Percentiles rank a stretch among this genome's conserved stretches.
These are phyloP conservation scores for Auxenochlorella pyrenoidosa DNA, from an alignment of 139 green algal genomes.

Conservation along the genomic window DNA sequence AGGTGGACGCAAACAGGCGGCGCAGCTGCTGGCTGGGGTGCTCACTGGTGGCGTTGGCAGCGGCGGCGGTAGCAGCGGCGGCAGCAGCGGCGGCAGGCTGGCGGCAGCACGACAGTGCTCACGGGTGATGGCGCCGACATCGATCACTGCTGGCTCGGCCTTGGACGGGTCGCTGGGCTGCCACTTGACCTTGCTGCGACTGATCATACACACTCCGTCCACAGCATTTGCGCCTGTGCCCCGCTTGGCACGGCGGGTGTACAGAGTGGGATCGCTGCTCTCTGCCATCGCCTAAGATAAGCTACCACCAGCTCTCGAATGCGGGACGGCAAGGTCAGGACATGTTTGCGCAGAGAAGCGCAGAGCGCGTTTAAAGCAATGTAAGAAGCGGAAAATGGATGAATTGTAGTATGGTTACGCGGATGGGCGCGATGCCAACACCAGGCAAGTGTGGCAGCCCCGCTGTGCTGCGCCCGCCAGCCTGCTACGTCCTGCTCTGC, in stretches of 20 bases:
- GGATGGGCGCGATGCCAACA: too few relatives aligned
- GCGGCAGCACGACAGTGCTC: too few relatives aligned
- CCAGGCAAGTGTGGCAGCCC: too few relatives aligned
- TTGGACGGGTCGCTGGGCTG: conserved; percentile 37
- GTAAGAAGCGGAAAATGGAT: too few relatives aligned
- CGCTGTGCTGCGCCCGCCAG: too few relatives aligned
- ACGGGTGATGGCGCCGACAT: conserved; percentile 45
- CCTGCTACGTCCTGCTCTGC: too few relatives aligned
- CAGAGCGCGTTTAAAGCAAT: too few relatives aligned
- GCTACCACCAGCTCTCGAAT: too few relatives aligned
- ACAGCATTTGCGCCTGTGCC: neutral
- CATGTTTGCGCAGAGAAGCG: too few relatives aligned
- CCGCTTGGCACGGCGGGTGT: conserved; percentile 32
- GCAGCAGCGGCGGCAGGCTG: neutral
- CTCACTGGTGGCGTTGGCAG: neutral
- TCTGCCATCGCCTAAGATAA: neutral
- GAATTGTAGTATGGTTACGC: too few relatives aligned
- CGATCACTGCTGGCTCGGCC: neutral
- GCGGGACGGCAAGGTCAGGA: too few relatives aligned
- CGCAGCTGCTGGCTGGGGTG: neutral
- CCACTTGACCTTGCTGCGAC: conserved; percentile 18
- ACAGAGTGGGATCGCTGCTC: conserved; percentile 4
- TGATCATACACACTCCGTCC: conserved; percentile 32
- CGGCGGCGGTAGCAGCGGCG: neutral
- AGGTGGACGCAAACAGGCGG: neutral